Evolutionary conservation across 306 rosid genomes (phyloP), one percentile per base, ranked within the genome.

Genomic region (Dicorynia guianensis): DNA sequence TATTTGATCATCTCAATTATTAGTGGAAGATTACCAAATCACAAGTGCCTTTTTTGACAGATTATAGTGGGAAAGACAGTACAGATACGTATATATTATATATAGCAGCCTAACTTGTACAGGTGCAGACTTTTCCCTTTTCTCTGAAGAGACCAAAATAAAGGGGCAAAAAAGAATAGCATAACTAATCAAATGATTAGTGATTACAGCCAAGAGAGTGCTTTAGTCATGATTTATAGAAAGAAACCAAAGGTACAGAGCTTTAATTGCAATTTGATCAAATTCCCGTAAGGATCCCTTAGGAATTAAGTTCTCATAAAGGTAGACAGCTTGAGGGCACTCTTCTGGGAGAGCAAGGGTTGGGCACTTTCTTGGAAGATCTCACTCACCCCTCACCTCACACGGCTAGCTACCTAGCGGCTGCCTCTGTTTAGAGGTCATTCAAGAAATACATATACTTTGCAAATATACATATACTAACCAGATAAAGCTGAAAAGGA

Each of bases 281-380:
- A 36, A 43, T 43, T 25, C 20, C 19, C 9, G 34, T 17, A 5
- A 36, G 70, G 84, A 80, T 84, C 80, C 72, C 85, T 84, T 84
- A 76, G 80, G 80, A 80, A 77, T 80, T 62, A 80, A 86, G 93
- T 84, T 81, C 84, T 86, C 63, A 25, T 53, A 87, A 87, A 84
- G 90, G 57, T 63, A 52, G 83, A 89, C 94, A 91, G 94, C 94
- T 91, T 87, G 92, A 89, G 80, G 71, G 89, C 97, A 91, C 89
- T 84, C 61, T 74, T 62, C 69, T 76, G 12, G 78, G 68, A 39
- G 79, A 48, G 19, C 35, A 72, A 44, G 20, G 11, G n/a, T 11
- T 71, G 79, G 77, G 66, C 11, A 58, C 80, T 78, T 81, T 83
- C 88, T 35, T 60, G 11, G 77, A 55, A 81, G 58, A 11, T 71